Evolutionary conservation across 2,329 filamentous ascomycete species (phyloP).

Genomic region (Metarhizium sp.): DNA sequence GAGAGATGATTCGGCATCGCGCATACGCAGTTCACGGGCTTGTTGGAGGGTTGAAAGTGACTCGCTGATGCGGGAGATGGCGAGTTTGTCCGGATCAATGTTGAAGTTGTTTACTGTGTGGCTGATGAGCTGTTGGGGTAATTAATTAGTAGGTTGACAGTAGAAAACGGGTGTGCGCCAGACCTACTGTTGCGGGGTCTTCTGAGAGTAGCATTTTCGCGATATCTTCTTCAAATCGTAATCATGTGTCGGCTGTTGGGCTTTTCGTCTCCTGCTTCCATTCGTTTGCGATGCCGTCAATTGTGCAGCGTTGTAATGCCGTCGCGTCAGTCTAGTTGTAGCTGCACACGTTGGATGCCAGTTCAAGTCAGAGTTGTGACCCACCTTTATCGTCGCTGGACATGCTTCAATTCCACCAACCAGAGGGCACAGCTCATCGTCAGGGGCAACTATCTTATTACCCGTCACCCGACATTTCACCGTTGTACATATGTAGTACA

Average conservation of each 20-base stretch:
- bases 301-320: no score
- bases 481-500: not conserved
- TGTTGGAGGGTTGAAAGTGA: constrained; percentile 76
- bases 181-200: constrained; percentile 70
- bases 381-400: not conserved
- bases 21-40: constrained; percentile 69
- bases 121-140: constrained; percentile 39
- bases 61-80: constrained; percentile 74
- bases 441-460: constrained; percentile 9
- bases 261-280: not conserved
- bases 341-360: no score
- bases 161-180: not conserved
- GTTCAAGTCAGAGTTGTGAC: not conserved
- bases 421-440: not conserved
- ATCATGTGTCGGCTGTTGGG: not conserved
- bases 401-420: not conserved
- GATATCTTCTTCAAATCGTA: not conserved
- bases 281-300: no score
- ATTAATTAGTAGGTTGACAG: not conserved
- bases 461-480: constrained; percentile 1
- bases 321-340: no score
- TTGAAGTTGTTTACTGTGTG: constrained; percentile 95
- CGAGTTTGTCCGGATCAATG: constrained; percentile 77
- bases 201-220: constrained; percentile 85
- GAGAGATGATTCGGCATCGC: constrained; percentile 57